Evolutionary conservation across 306 rosid species (phyloP), one percentile per base, ranked within the genome.

Genomic region (Ammopiptanthus mongolicus): DNA sequence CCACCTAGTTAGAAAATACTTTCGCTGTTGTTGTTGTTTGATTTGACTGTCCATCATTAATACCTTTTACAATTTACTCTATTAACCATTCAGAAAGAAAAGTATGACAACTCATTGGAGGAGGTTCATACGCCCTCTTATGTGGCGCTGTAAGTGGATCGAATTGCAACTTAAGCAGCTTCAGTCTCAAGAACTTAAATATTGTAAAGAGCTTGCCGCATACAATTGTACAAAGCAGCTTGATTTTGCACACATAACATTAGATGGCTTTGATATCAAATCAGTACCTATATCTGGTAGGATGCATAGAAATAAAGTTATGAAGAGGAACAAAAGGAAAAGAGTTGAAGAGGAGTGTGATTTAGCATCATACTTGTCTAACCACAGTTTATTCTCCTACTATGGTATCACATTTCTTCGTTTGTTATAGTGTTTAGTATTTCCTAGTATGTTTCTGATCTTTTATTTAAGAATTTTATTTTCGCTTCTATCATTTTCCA

Each of bases 131-230:
- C 73, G 64, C 61, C 97, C 97, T 34, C 53, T 87, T 23, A 81
- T 37, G 82, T 86, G 91, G 93, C 93, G 97, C 19, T 86, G 89
- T 82, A 95, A 88, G 86, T 92, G 97, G 97, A 29, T 83, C 42
- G 99, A 90, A 75, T 76, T 92, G 83, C 77, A 62, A 80, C 69
- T 92, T 44, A 86, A 57, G 82, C 82, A 81, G 74, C 92, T 95
- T 68, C 84, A 76, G 63, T 87, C 89, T 51, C 93, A 79, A 80
- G 64, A 76, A 14, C 76, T 8, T 18, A 84, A 88, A 82, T 95
- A 92, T 71, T 88, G 85, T 10, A 57, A 75, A 44, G 87, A 87
- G 66, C 86, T 94, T 66, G 91, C 75, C 12, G 80, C 76, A 34
- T 84, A 69, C 62, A 77, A 85, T 62, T 17, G 82, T 34, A 77